Percentiles rank a stretch among this genome's conserved stretches.
These are phyloP conservation scores for Neonectria ditissima DNA, from an alignment of 2,329 filamentous ascomycete species.

Conservation along the genomic window DNA sequence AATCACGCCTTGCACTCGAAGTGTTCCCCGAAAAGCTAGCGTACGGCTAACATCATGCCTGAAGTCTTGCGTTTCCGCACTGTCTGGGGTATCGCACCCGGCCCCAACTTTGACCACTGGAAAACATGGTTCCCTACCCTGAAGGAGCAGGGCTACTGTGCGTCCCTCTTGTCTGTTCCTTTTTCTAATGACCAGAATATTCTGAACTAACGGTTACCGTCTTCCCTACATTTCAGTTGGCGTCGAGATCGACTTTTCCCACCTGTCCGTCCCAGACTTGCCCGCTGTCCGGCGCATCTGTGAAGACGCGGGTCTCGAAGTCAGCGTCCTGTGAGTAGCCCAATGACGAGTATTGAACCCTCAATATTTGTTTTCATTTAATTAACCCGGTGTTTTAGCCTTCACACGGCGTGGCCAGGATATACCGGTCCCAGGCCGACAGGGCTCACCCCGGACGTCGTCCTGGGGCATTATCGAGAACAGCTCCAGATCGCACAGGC, in stretches of 20 bases:
- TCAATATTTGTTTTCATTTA: background rate
- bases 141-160: conserved; percentile 32
- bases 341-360: too few relatives aligned
- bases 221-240: conserved; percentile 1
- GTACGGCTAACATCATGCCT: conserved; percentile 16
- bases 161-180: background rate
- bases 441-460: conserved; percentile 11
- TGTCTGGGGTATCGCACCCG: conserved; percentile 24
- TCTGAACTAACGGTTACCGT: background rate
- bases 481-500: conserved; percentile 19
- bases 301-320: conserved; percentile 20
- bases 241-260: conserved; percentile 20
- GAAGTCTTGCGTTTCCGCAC: conserved; percentile 28
- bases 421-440: conserved; percentile 13
- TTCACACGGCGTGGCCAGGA: conserved; percentile 19
- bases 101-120: conserved; percentile 27
- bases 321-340: conserved; percentile 15
- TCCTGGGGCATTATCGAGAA: conserved; percentile 17
- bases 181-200: too few relatives aligned
- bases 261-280: background rate
- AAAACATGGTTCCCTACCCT: conserved; percentile 26
- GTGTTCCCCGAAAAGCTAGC: conserved; percentile 7
- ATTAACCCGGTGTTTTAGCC: background rate
- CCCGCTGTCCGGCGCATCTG: conserved; percentile 6
- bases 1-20: conserved; percentile 8